phyloP scores from a whole-genome alignment of 768 basidiomycete species.

The Trametes sanguinea region DNA sequence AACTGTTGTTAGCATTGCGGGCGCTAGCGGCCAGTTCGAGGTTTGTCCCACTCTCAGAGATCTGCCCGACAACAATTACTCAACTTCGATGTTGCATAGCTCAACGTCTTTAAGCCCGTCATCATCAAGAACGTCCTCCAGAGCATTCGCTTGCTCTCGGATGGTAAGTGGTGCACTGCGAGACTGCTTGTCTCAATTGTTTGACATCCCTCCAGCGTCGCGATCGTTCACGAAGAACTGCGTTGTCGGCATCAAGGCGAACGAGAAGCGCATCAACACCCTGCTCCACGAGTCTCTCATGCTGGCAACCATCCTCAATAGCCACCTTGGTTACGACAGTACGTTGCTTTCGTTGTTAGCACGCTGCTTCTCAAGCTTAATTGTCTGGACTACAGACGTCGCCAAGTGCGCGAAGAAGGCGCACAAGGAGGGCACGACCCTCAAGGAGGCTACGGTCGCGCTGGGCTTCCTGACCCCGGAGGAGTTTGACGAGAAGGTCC shows the following conservation, averaged over 20 bases:
- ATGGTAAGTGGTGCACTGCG: slow-evolving; percentile 57
- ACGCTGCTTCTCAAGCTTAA: slow-evolving; percentile 16
- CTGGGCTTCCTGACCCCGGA: slow-evolving; percentile 85
- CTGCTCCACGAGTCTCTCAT: slow-evolving; percentile 95
- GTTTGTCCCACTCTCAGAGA: slow-evolving; percentile 41
- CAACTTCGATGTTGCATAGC: slow-evolving; percentile 53
- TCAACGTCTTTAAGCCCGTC: slow-evolving; percentile 99
- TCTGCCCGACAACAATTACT: not conserved
- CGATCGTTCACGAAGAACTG: slow-evolving; percentile 98
- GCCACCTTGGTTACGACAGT: slow-evolving; percentile 96
- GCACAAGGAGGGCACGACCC: slow-evolving; percentile 95
- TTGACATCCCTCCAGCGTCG: slow-evolving; percentile 49
- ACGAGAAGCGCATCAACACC: slow-evolving; percentile 88
- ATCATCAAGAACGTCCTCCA: slow-evolving; percentile 98
- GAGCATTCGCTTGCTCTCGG: slow-evolving; percentile 89
- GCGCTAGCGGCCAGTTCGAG: slow-evolving; percentile 97
- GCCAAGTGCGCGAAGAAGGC: slow-evolving; percentile 99
- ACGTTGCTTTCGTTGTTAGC: slow-evolving; percentile 37
- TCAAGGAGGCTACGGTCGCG: slow-evolving; percentile 92
- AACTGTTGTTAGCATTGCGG: slow-evolving; percentile 87
- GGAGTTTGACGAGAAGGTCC: slow-evolving; percentile 93
- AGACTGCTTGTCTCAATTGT: not conserved
- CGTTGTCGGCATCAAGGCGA: slow-evolving; percentile 93
- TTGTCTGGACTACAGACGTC: slow-evolving; percentile 62
- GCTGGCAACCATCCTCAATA: slow-evolving; percentile 97